These are phyloP conservation scores for Pleurotus ostreatus DNA, from an alignment of 768 basidiomycete genomes.

Conservation along the genomic window DNA sequence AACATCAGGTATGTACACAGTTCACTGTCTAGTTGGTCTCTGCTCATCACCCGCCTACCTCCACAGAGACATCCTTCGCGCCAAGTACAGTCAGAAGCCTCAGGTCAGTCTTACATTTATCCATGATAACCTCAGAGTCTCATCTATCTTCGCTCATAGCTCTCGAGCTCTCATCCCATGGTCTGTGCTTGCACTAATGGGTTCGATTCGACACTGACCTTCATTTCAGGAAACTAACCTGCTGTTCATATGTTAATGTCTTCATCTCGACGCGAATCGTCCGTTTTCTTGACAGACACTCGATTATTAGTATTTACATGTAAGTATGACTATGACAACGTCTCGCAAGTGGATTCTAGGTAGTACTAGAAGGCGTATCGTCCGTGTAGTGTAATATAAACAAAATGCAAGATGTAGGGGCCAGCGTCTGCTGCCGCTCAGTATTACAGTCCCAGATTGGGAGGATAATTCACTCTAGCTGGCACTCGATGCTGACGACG, in stretches of 20 bases:
- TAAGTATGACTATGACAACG: not conserved
- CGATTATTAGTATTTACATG: not conserved
- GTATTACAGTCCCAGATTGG: no score
- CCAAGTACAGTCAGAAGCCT: constrained; percentile 55
- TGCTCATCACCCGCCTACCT: constrained; percentile 9
- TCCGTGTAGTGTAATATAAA: no score
- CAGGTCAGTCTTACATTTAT: constrained; percentile 39
- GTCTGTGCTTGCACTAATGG: constrained; percentile 21
- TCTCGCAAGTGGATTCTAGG: not conserved
- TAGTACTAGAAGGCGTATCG: no score
- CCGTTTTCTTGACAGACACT: not conserved
- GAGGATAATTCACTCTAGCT: not conserved
- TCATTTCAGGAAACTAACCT: constrained; percentile 23
- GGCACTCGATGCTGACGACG: constrained; percentile 10
- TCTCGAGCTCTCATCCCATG: constrained; percentile 37
- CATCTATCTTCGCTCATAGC: constrained; percentile 18
- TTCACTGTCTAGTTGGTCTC: not conserved
- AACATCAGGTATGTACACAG: constrained; percentile 10
- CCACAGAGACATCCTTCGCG: constrained; percentile 37
- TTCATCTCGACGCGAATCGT: not conserved
- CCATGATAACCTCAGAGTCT: not conserved
- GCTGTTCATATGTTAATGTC: constrained; percentile 22
- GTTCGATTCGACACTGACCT: not conserved
- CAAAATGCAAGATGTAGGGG: no score
- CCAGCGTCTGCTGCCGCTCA: no score